These are phyloP conservation scores for Annulohypoxylon bovei DNA, from an alignment of 495 filamentous ascomycete genomes.

Conservation along the genomic window DNA sequence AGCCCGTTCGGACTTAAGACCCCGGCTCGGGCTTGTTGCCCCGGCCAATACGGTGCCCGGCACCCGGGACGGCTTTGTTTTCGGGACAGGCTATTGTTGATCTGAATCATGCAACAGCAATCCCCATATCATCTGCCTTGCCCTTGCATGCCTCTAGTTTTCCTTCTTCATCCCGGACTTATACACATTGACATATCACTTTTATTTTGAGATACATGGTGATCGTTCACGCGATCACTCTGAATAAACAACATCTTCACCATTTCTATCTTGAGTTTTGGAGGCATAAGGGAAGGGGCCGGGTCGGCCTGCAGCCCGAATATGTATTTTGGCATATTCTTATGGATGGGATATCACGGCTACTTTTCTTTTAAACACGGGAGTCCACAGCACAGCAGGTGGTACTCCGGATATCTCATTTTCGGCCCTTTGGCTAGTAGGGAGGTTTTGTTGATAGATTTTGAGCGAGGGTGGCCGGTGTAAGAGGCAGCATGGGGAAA, in stretches of 20 bases:
- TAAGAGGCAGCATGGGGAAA: background rate
- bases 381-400: background rate
- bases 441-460: conserved; percentile 4
- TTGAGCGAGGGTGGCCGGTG: background rate
- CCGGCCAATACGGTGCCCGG: background rate
- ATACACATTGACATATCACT: conserved; percentile 25
- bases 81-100: background rate
- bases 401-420: background rate
- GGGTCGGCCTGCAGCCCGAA: conserved; percentile 6
- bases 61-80: background rate
- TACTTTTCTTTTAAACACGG: background rate
- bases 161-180: conserved; percentile 8
- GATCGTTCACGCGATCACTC: background rate
- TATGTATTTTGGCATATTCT: background rate
- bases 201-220: conserved; percentile 12
- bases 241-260: conserved; percentile 12
- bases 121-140: background rate
- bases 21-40: background rate
- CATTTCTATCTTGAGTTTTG: conserved; percentile 18
- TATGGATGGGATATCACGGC: background rate
- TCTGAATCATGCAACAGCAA: background rate
- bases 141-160: conserved; percentile 17
- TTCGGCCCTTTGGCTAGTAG: background rate
- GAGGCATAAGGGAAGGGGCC: conserved; percentile 6
- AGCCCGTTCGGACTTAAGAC: background rate